A percentile compares a stretch with the other conserved stretches of the same genome.
Evolutionary conservation across 345 rosid species (phyloP).

Genomic region (Eutrema heterophyllum): DNA sequence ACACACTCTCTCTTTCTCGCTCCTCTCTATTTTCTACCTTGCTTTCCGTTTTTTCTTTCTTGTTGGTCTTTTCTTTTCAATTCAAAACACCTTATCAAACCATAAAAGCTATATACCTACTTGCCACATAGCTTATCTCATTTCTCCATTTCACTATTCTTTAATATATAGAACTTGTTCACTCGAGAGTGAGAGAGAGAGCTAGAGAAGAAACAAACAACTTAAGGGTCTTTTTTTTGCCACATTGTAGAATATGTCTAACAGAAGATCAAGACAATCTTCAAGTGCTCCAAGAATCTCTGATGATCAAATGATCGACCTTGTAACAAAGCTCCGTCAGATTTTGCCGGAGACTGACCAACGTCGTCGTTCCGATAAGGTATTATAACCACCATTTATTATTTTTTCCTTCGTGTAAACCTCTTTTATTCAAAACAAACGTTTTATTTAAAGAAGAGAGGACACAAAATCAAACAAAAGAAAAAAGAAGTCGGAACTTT

Average conservation of each 20-base stretch:
- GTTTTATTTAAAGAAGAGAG: constrained; percentile 12
- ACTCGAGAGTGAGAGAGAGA: not conserved
- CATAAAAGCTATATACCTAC: constrained; percentile 17
- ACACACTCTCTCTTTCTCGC: constrained; percentile 12
- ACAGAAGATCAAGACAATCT: constrained; percentile 75
- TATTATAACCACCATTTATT: constrained; percentile 20
- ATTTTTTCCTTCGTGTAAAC: not conserved
- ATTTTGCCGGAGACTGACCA: constrained; percentile 83
- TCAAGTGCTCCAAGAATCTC: constrained; percentile 63
- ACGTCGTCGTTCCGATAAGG: constrained; percentile 80
- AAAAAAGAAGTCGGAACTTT: constrained; percentile 20
- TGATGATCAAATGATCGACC: constrained; percentile 87
- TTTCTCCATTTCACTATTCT: not conserved
- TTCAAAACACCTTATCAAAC: constrained; percentile 10
- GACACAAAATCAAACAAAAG: constrained; percentile 5
- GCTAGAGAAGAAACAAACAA: not conserved
- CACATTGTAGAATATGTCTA: constrained; percentile 50
- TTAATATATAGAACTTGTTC: not conserved
- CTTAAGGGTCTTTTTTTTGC: not conserved
- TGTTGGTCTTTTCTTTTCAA: not conserved
- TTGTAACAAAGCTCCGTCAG: constrained; percentile 74
- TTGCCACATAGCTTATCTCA: constrained; percentile 13
- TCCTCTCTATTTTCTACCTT: not conserved
- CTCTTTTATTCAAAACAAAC: not conserved
- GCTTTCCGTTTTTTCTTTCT: not conserved